phyloP scores from a whole-genome alignment of 768 basidiomycete species.

The Leucosporidium scottii region DNA sequence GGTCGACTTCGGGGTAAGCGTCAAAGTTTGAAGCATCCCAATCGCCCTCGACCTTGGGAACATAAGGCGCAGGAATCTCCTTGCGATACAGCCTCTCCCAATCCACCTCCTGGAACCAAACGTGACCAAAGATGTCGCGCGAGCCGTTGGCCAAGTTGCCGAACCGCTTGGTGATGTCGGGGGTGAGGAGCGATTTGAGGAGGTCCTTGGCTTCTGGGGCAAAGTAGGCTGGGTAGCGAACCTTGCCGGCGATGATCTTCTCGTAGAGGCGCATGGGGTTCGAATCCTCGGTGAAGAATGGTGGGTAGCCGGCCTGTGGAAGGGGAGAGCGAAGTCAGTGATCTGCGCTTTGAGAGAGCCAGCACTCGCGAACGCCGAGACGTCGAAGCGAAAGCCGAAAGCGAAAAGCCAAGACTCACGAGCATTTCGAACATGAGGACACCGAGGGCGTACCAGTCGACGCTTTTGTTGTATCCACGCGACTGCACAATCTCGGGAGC shows the following conservation, averaged over 20 bases:
- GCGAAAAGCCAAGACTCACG: conserved; percentile 40
- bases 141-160: conserved; percentile 93
- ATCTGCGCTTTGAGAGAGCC: conserved; percentile 53
- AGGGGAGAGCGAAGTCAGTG: background rate
- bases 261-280: conserved; percentile 98
- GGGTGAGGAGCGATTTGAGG: conserved; percentile 79
- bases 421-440: conserved; percentile 98
- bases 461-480: conserved; percentile 95
- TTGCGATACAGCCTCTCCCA: conserved; percentile 66
- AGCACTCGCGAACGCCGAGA: too few species aligned
- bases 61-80: conserved; percentile 90
- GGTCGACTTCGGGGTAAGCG: conserved; percentile 32
- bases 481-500: conserved; percentile 98
- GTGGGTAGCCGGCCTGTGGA: conserved; percentile 50
- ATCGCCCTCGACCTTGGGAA: conserved; percentile 83
- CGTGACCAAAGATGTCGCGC: conserved; percentile 81
- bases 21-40: conserved; percentile 76
- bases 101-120: conserved; percentile 92
- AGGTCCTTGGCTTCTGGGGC: conserved; percentile 83
- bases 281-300: conserved; percentile 80
- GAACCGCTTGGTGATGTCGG: conserved; percentile 82
- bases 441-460: conserved; percentile 99
- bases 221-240: conserved; percentile 85
- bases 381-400: too few species aligned
- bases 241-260: conserved; percentile 82